Percentiles rank a stretch among this genome's conserved stretches.
These are phyloP conservation scores for Penicillium salamii DNA, from an alignment of 495 filamentous ascomycete genomes.

Conservation along the genomic window DNA sequence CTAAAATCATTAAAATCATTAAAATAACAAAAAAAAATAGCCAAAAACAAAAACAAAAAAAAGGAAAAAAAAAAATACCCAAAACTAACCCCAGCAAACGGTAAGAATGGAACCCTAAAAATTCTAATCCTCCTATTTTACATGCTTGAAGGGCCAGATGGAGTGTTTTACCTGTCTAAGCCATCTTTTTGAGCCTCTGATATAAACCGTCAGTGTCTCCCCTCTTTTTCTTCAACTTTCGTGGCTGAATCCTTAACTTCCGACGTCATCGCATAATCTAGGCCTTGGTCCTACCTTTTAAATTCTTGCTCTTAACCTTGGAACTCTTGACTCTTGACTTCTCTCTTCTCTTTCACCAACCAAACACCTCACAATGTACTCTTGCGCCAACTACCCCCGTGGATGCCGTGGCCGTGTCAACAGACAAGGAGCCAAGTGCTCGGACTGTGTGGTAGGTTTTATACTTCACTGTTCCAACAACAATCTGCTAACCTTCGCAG, in stretches of 20 bases:
- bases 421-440: conserved; percentile 41
- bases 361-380: conserved; percentile 51
- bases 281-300: conserved; percentile 1
- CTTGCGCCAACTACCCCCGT: conserved; percentile 50
- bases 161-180: conserved; percentile 9
- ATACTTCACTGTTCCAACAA: not conserved
- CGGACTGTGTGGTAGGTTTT: conserved; percentile 46
- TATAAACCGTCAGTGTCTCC: conserved; percentile 21
- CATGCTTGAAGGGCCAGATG: no score
- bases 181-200: conserved; percentile 22
- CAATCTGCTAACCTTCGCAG: conserved; percentile 24
- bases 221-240: conserved; percentile 1
- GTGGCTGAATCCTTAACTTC: conserved; percentile 2
- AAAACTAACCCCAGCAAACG: conserved; percentile 22
- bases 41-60: conserved; percentile 3
- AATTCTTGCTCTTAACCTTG: conserved; percentile 1
- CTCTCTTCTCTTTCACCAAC: not conserved
- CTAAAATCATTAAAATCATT: not conserved
- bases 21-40: conserved; percentile 9
- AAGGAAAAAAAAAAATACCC: conserved; percentile 5
- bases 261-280: conserved; percentile 11
- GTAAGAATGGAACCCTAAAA: conserved; percentile 30
- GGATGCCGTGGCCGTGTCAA: conserved; percentile 50
- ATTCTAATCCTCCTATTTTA: conserved; percentile 13
- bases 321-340: not conserved